phyloP scores from a whole-genome alignment of 352 stramenopile species.

The Phytophthora nicotianae region DNA sequence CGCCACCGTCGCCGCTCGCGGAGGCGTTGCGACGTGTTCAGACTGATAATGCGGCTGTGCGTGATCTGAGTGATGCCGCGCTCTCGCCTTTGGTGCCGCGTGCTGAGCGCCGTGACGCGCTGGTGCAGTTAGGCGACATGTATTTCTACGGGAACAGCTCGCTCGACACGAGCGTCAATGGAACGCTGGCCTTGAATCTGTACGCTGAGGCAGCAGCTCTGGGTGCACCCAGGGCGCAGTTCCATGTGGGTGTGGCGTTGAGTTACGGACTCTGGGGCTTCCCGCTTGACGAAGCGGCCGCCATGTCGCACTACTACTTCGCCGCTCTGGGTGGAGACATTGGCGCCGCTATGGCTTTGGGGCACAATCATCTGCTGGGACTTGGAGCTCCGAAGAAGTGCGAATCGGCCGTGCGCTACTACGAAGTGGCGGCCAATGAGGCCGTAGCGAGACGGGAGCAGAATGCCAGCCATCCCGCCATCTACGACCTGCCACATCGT shows the following conservation, averaged over 20 bases:
- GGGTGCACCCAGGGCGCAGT: slow-evolving; percentile 74
- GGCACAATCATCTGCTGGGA: slow-evolving; percentile 78
- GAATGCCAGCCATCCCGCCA: slow-evolving; percentile 58
- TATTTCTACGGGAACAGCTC: slow-evolving; percentile 84
- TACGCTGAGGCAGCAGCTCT: slow-evolving; percentile 64
- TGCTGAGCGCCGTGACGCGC: slow-evolving; percentile 49
- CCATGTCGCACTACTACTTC: slow-evolving; percentile 88
- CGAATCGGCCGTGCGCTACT: slow-evolving; percentile 87
- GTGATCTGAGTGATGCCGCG: slow-evolving; percentile 53
- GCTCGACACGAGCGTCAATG: slow-evolving; percentile 63
- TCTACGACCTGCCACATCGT: slow-evolving; percentile 76
- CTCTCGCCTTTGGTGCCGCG: slow-evolving; percentile 35
- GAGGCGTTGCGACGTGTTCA: slow-evolving; percentile 30
- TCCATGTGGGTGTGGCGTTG: slow-evolving; percentile 84
- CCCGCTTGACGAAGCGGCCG: slow-evolving; percentile 59
- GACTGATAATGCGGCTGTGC: slow-evolving; percentile 35
- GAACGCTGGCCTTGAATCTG: slow-evolving; percentile 70
- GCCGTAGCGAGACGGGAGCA: slow-evolving; percentile 68
- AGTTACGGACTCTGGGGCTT: slow-evolving; percentile 85
- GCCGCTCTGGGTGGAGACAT: slow-evolving; percentile 71
- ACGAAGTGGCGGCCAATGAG: slow-evolving; percentile 86
- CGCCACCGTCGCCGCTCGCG: slow-evolving; percentile 30
- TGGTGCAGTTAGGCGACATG: slow-evolving; percentile 74
- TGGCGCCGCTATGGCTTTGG: slow-evolving; percentile 75
- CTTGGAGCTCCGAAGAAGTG: slow-evolving; percentile 81